Evolutionary conservation across 1,139 yeast species (phyloP).

Genomic region (Komagataea norvegica): DNA sequence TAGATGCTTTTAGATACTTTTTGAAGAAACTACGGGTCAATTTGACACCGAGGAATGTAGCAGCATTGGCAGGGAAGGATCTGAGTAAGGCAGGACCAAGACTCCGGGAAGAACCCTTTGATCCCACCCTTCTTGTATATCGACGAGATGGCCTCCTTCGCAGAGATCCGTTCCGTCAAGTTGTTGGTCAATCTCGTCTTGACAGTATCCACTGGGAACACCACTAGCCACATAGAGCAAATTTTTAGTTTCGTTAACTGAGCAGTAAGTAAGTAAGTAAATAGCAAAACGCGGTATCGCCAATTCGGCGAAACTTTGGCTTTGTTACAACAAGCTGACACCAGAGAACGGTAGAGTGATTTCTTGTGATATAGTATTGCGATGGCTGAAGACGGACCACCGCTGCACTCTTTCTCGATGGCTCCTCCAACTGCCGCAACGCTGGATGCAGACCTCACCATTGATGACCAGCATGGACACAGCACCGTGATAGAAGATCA

Average conservation of each 20-base stretch:
- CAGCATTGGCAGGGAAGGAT: constrained; percentile 97
- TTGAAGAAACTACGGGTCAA: constrained; percentile 69
- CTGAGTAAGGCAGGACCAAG: constrained; percentile 92
- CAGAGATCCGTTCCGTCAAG: constrained; percentile 50
- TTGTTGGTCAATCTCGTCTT: constrained; percentile 83
- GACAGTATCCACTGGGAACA: constrained; percentile 94
- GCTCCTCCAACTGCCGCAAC: background rate
- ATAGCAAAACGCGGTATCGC: no score
- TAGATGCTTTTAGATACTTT: constrained; percentile 28
- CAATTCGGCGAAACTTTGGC: no score
- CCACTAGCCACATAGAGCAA: constrained; percentile 94
- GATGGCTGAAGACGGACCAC: constrained; percentile 8
- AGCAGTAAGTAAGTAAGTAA: no score
- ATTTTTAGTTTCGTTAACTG: no score
- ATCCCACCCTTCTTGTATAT: constrained; percentile 72
- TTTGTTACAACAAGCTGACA: no score
- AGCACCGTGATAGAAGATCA: constrained; percentile 7
- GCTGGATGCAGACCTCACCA: background rate
- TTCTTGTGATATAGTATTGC: no score
- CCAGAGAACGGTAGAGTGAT: no score
- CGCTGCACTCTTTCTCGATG: constrained; percentile 10
- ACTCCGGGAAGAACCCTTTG: constrained; percentile 95
- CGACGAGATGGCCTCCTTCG: constrained; percentile 59
- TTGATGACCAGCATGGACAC: constrained; percentile 1
- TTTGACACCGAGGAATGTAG: constrained; percentile 94